Conservation (phyloP, 2,329 filamentous ascomycete genomes). For the Phaeophleospora eucalypticola region DNA sequence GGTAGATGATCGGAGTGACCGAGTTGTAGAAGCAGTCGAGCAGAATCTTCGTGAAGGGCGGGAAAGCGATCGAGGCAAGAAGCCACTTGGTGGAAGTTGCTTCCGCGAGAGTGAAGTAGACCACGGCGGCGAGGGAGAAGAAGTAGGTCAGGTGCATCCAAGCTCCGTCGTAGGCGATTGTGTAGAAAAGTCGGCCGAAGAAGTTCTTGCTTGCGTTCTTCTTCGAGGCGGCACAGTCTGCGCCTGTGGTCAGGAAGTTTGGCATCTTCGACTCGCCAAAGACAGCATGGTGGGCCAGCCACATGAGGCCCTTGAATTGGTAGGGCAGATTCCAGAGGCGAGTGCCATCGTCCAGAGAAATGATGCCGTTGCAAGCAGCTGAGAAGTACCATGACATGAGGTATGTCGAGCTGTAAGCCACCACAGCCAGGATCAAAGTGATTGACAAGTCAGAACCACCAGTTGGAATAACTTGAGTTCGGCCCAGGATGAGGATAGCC, state of each 20-base stretch:
- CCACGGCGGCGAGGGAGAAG: constrained; percentile 1
- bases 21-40: constrained; percentile 18
- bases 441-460: constrained; percentile 7
- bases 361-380: constrained; percentile 10
- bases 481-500: constrained; percentile 7
- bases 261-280: constrained; percentile 16
- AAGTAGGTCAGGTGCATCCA: constrained; percentile 19
- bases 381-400: constrained; percentile 13
- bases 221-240: constrained; percentile 11
- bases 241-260: constrained; percentile 14
- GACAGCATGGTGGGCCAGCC: constrained; percentile 14
- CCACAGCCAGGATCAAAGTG: constrained; percentile 7
- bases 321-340: constrained; percentile 19
- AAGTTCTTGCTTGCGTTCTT: constrained; percentile 5
- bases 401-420: constrained; percentile 14
- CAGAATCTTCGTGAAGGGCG: constrained; percentile 17
- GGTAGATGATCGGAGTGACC: constrained; percentile 12
- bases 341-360: constrained; percentile 14
- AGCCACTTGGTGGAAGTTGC: constrained; percentile 3
- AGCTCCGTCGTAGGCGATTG: constrained; percentile 12
- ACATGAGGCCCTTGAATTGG: constrained; percentile 16
- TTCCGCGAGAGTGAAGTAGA: constrained; percentile 6
- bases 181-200: constrained; percentile 7
- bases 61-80: constrained; percentile 11
- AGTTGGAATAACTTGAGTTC: constrained; percentile 8